Evolutionary conservation across 257 asterid species (phyloP), one percentile per base, ranked within the genome.

Genomic region (Buddleja alternifolia): DNA sequence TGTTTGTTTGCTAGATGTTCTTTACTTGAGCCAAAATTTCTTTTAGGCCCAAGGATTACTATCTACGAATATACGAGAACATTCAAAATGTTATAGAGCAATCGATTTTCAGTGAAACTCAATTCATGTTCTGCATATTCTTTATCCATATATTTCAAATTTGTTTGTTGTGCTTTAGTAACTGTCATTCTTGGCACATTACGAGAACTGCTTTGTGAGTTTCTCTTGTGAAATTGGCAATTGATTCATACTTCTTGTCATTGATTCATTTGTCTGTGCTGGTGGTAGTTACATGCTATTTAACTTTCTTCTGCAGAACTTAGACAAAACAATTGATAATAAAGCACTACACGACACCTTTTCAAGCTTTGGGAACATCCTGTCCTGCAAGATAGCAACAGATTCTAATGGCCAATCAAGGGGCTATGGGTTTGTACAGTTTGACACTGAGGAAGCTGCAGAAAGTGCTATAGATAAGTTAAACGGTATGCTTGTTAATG

Each of bases 401-500:
- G 86, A 81, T 71, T 17, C 71, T 45, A 71, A 63, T 50, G 86
- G 83, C 12, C 86, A 77, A 60, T 81, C 86, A 2, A 77, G 47
- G 63, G 86, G 86, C 15, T 81, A 81, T 46, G 86, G 86, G 29
- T 81, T 81, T 77, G 86, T 81, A 9, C 86, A 81, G 60, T 81
- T 62, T 67, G 80, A 63, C n/a, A 62, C 44, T 7, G 83, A 77
- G 57, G 83, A 77, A 10, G 60, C 78, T 19, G 83, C 86, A 46
- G 73, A 67, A 55, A 71, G 54, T 54, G 86, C 86, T 39, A 81
- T 81, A 40, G 81, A 74, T 60, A 77, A 78, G 78, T 72, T 81
- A 62, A 75, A 81, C 51, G 86, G 86, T 19, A 77, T 81, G 86
- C 71, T 77, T 37, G 52, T 81, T 15, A 81, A 81, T 71, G 83